Base-by-base conservation (phyloP, 768 basidiomycete genomes). In the Trametes meyenii region DNA sequence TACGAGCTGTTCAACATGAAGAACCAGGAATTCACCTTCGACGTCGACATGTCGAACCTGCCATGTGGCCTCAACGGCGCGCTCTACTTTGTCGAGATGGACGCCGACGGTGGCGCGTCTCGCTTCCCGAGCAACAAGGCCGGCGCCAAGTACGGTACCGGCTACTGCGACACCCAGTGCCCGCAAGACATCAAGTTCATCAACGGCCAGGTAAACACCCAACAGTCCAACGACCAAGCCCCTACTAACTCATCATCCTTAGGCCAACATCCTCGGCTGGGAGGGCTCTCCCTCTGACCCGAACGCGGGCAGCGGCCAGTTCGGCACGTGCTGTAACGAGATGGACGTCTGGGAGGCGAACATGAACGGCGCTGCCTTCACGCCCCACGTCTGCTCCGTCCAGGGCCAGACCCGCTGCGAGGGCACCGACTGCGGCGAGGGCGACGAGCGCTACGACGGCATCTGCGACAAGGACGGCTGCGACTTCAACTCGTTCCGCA, bases 131-230 rank as follows among this genome's bases (percentile, higher is more conserved):
- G 64, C 70, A 85, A 85, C 79, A 81, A 80, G 77, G 82, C 83
- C 55, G 83, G 83, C 66, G 81, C 83, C 68, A 79, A 82, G 71
- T 86, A 81, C 72, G 84, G 84, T 49, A 84, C 84, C n/a, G 85
- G 85, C 14, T 86, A 86, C 73, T 85, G 85, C 71, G 85, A 86
- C 70, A 79, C 85, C 17, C 83, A 85, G 70, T 85, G 83, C 73
- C 83, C 83, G 1, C 76, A 76, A 39, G 84, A 84, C 69, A 72
- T 85, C 74, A 85, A 85, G 75, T 85, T 83, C 75, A 85, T 85
- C 68, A 76, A 79, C 70, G 84, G 84, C 64, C 70, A 75, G 73
- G 83, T 81, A 50, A 60, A 77, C 74, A 2, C 23, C 13, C 39
- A 42, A 14, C 1, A 10, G 1, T 53, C 66, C 19, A 2, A 17